Conservation (phyloP, 2,329 filamentous ascomycete species). For the Biscogniauxia mediterranea region DNA sequence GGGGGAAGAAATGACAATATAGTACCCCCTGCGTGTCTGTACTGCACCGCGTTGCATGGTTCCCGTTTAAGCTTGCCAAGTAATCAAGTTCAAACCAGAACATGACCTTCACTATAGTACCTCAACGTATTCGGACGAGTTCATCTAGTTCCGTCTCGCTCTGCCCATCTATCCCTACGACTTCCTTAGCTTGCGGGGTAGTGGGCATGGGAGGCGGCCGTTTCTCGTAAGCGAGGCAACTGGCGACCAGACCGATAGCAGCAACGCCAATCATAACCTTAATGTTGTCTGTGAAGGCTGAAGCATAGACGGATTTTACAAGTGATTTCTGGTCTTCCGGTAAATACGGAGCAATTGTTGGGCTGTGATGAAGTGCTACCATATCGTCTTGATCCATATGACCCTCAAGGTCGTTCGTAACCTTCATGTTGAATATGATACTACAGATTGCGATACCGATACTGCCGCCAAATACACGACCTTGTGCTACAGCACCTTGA, state of each 20-base stretch:
- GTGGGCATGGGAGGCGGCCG: slow-evolving; percentile 35
- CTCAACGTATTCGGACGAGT: slow-evolving; percentile 14
- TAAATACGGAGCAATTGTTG: slow-evolving; percentile 38
- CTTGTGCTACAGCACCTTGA: slow-evolving; percentile 59
- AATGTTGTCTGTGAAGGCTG: slow-evolving; percentile 46
- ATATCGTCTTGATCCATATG: slow-evolving; percentile 39
- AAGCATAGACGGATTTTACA: slow-evolving; percentile 43
- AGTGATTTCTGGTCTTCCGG: slow-evolving; percentile 32
- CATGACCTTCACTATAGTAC: background rate
- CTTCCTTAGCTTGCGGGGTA: slow-evolving; percentile 26
- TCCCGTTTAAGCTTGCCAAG: background rate
- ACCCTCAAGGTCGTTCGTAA: slow-evolving; percentile 37
- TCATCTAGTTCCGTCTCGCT: slow-evolving; percentile 34
- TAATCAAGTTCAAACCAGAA: background rate
- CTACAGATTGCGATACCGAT: slow-evolving; percentile 58
- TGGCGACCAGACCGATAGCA: slow-evolving; percentile 42
- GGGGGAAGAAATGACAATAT: background rate
- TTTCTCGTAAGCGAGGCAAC: slow-evolving; percentile 44
- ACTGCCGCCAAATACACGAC: slow-evolving; percentile 58
- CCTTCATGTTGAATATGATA: slow-evolving; percentile 53
- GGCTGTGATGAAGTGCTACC: slow-evolving; percentile 44
- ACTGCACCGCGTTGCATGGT: background rate
- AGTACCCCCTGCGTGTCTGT: background rate
- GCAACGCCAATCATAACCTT: slow-evolving; percentile 46
- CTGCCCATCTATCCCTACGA: slow-evolving; percentile 22